Base-by-base conservation (phyloP, 202 grass and related monocot genomes). In the Musa balbisiana region DNA sequence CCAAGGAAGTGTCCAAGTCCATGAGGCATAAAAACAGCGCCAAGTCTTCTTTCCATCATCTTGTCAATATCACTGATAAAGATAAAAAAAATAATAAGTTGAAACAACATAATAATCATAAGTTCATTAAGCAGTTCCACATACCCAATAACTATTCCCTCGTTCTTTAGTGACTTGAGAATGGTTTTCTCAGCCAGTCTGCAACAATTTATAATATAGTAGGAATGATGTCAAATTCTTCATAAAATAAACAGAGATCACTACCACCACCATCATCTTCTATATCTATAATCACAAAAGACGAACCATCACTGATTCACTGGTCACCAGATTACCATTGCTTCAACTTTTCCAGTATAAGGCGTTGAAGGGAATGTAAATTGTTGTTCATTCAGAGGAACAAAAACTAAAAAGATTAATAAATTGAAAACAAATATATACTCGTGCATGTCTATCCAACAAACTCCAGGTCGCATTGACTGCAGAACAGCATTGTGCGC, bases 1-100 rank as follows among this genome's bases (percentile, higher is more conserved):
- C 94, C 94, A 85, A 98, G 94, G 11, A 98, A 98, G 82, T 93
- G 94, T 20, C 94, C 94, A 79, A 98, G 85, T 81, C 94, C 90
- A 80, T 93, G 94, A 60, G 90, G 90, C 94, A 98, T 91, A 87
- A 98, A 98, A 77, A 93, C 66, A 84, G 90, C 86, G 74, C 94
- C 94, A 69, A 98, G 64, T 82, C 94, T 93, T 82, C 19, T 79
- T 29, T 71, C 74, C 90, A 98, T 98, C 94, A 98, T 93, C 73
- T 89, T 87, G 78, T 83, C 64, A 75, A 98, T 79, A 80, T 93
- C 83, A 77, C 94, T 98, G 74, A 79, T 84, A 75, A 63, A 81
- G 79, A 17, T 14, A n/a, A 70, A 49, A 70, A 51, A 6, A 33
- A 16, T 24, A 51, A 11, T 4, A 62, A 75, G 24, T 33, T 49